Evolutionary conservation across 2,329 filamentous ascomycete genomes (phyloP), one percentile per base, ranked within the genome.

Genomic region (Fusarium zealandicum): DNA sequence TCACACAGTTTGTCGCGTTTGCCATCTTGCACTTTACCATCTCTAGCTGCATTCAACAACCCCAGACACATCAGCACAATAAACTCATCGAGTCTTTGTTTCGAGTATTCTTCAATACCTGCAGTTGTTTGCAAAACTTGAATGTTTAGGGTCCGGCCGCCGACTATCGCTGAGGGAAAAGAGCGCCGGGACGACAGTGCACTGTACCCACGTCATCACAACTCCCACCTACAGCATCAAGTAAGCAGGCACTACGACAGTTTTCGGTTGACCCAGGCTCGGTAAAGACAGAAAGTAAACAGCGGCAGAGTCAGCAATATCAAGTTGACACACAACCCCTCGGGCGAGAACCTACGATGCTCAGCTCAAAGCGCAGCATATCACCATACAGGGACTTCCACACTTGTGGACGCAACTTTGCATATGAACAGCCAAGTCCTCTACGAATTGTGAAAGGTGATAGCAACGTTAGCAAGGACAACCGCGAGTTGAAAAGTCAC

Each of bases 371-470:
- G 61, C 41, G 59, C 54, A 36, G 66, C 42, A 46, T 70, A 59
- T 13, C 63, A 69, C 48, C 61, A 43, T 51, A 50, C 28, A 30
- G 70, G 67, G 73, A 72, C 64, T 57, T 75, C 69, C 58, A 66
- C 65, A 54, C 70, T 57, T 49, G 68, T 54, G 42, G 43, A 16
- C 48, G 55, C 8, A 52, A 53, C 50, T 66, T 33, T 64, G 18
- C 27, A 11, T 41, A 41, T 17, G 71, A 70, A 62, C 65, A 67
- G 50, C 77, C 80, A 14, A 73, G 73, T 27, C 82, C 83, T 10
- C 67, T 84, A 28, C 77, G 79, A 33, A 80, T 85, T 64, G 67
- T 78, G 64, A 85, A 82, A 65, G 71, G 72, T 28, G 37, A 40
- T 8, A 47, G 11, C 18, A 52, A 41, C 6, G 28, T 22, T n/a